Evolutionary conservation across 2,329 filamentous ascomycete genomes (phyloP).

Genomic region (Exophiala alcalophila): DNA sequence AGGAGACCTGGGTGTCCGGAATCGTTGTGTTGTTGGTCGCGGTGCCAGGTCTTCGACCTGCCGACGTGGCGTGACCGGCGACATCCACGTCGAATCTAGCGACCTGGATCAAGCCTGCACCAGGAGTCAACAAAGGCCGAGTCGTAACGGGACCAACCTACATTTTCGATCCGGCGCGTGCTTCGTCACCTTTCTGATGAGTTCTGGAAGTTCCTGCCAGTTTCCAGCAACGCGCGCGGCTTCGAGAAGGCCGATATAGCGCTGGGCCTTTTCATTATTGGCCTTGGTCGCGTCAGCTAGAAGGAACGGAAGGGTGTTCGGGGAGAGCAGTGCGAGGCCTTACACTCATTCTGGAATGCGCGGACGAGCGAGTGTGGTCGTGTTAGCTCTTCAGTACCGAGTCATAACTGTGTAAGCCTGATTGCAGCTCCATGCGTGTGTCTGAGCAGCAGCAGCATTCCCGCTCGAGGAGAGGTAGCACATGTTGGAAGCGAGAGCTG

Average conservation of each 20-base stretch:
- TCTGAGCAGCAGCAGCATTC: neutral
- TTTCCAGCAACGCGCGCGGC: slow-evolving; percentile 80
- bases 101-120: slow-evolving; percentile 63
- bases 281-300: slow-evolving; percentile 34
- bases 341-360: slow-evolving; percentile 31
- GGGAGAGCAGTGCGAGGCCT: slow-evolving; percentile 7
- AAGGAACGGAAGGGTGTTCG: neutral
- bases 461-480: no score
- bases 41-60: slow-evolving; percentile 31
- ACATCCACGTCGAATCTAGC: slow-evolving; percentile 68
- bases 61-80: slow-evolving; percentile 50
- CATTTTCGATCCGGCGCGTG: slow-evolving; percentile 83
- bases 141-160: slow-evolving; percentile 44
- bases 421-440: slow-evolving; percentile 10
- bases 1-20: slow-evolving; percentile 35
- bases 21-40: slow-evolving; percentile 29
- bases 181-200: slow-evolving; percentile 89
- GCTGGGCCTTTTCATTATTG: slow-evolving; percentile 69
- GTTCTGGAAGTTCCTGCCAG: slow-evolving; percentile 83
- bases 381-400: neutral
- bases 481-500: no score
- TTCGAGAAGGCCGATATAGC: slow-evolving; percentile 80
- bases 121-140: slow-evolving; percentile 9
- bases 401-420: slow-evolving; percentile 6
- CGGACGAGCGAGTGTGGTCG: neutral